phyloP scores from a whole-genome alignment of 148 eudicot genomes.

The Camellia granthamiana region DNA sequence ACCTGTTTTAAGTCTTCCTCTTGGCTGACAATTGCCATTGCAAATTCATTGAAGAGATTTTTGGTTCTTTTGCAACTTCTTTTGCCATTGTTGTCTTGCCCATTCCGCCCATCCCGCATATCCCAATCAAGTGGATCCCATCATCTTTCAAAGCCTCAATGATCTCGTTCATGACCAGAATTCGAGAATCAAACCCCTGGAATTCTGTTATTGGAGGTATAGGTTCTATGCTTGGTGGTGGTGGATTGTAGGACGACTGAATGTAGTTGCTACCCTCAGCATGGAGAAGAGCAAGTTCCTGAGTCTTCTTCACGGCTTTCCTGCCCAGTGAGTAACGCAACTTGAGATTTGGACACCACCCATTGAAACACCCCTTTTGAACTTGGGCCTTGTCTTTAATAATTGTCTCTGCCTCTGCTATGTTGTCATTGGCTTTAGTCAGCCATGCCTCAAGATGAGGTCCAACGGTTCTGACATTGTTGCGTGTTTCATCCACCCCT shows the following conservation, averaged over 20 bases:
- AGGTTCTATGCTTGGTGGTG: slow-evolving; percentile 26
- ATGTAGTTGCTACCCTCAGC: too few relatives aligned
- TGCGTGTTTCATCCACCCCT: not conserved
- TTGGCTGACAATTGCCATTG: slow-evolving; percentile 38
- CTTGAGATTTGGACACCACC: not conserved
- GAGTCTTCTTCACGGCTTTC: slow-evolving; percentile 4
- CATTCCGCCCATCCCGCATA: slow-evolving; percentile 24
- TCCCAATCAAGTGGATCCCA: not conserved
- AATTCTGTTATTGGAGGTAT: too few relatives aligned
- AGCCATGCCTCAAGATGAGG: slow-evolving; percentile 14
- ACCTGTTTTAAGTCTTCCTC: slow-evolving; percentile 23
- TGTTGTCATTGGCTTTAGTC: not conserved
- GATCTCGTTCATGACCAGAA: slow-evolving; percentile 1
- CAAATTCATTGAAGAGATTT: slow-evolving; percentile 42
- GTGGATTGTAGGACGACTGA: slow-evolving; percentile 14
- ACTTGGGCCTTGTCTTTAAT: not conserved
- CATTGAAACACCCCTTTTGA: not conserved
- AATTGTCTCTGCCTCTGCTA: not conserved
- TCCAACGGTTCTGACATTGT: not conserved
- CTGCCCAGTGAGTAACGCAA: slow-evolving; percentile 13
- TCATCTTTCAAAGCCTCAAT: slow-evolving; percentile 14
- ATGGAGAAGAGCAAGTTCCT: not conserved
- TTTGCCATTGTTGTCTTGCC: slow-evolving; percentile 18
- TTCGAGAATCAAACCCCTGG: too few relatives aligned
- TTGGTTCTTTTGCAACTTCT: slow-evolving; percentile 2